A percentile compares a stretch with the other conserved stretches of the same genome.
Evolutionary conservation across 1,284 basidiomycete genomes (phyloP).

Genomic region (Apiotrichum brassicae): DNA sequence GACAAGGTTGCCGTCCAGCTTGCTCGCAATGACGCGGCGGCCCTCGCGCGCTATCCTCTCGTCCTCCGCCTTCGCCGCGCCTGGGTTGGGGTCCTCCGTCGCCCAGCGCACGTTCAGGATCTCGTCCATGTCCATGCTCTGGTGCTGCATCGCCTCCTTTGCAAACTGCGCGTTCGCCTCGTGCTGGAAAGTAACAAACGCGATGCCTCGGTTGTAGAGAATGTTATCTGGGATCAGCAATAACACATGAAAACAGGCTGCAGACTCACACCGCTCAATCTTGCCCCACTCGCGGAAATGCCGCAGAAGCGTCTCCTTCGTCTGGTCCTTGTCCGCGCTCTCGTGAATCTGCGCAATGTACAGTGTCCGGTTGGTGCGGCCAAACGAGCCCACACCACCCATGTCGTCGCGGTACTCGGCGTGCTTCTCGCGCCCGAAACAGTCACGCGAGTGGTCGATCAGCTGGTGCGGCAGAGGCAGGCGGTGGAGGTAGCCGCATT

Average conservation of each 20-base stretch:
- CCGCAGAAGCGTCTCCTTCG: slow-evolving; percentile 76
- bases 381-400: slow-evolving; percentile 97
- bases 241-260: no score
- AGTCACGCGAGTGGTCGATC: slow-evolving; percentile 89
- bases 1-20: slow-evolving; percentile 68
- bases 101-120: slow-evolving; percentile 97
- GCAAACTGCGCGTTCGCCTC: slow-evolving; percentile 91
- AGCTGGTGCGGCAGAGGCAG: slow-evolving; percentile 68
- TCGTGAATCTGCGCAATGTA: slow-evolving; percentile 94
- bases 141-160: slow-evolving; percentile 98
- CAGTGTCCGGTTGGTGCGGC: slow-evolving; percentile 84
- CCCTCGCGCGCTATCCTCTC: slow-evolving; percentile 72
- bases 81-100: slow-evolving; percentile 91
- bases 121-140: slow-evolving; percentile 95
- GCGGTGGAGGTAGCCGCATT: slow-evolving; percentile 90
- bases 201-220: slow-evolving; percentile 87
- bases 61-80: slow-evolving; percentile 75
- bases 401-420: slow-evolving; percentile 97
- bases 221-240: slow-evolving; percentile 58
- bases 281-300: slow-evolving; percentile 99
- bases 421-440: slow-evolving; percentile 96
- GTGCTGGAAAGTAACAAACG: slow-evolving; percentile 89
- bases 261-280: slow-evolving; percentile 74
- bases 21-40: slow-evolving; percentile 64
- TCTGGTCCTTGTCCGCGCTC: slow-evolving; percentile 76